Percentiles rank a stretch among this genome's conserved stretches.
These are phyloP conservation scores for Ophiocordyceps australis DNA, from an alignment of 2,329 filamentous ascomycete genomes.

Conservation along the genomic window DNA sequence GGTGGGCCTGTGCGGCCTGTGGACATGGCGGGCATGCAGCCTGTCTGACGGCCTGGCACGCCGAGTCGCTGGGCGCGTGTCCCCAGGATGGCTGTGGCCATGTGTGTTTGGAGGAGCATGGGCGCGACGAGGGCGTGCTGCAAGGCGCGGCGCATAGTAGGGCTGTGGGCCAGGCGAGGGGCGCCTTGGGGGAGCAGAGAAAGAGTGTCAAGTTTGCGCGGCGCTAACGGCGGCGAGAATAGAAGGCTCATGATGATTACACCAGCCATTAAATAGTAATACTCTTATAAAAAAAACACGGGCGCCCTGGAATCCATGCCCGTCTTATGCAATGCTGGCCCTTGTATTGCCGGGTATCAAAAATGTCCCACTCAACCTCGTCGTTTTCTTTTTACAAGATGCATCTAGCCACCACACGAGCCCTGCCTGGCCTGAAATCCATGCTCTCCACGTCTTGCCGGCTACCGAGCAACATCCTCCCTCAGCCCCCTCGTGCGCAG, in stretches of 20 bases:
- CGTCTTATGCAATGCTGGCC: too few relatives aligned
- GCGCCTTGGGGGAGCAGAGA: conserved; percentile 35
- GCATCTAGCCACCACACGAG: too few relatives aligned
- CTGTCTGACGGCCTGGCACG: conserved; percentile 43
- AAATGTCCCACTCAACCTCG: too few relatives aligned
- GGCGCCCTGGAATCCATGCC: too few relatives aligned
- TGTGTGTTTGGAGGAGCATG: conserved; percentile 39
- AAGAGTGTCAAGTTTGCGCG: conserved; percentile 46
- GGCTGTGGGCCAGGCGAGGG: conserved; percentile 41
- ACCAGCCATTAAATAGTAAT: too few relatives aligned
- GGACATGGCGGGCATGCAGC: conserved; percentile 43
- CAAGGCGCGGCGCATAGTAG: conserved; percentile 39
- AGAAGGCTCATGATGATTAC: too few relatives aligned
- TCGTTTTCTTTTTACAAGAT: too few relatives aligned
- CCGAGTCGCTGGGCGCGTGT: conserved; percentile 10
- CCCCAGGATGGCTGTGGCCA: conserved; percentile 48
- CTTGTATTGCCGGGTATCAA: too few relatives aligned
- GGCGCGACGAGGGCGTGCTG: conserved; percentile 31
- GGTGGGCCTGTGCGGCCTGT: conserved; percentile 48
- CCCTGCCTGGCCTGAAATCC: too few relatives aligned
- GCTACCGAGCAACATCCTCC: conserved; percentile 18
- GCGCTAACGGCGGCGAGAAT: too few relatives aligned
- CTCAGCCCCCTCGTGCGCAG: conserved; percentile 37
- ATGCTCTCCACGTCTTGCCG: too few relatives aligned
- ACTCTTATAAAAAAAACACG: too few relatives aligned